Percentiles rank a stretch among this genome's conserved stretches.
Evolutionary conservation across 768 basidiomycete genomes (phyloP).

Genomic region (Tricholoma terreum): DNA sequence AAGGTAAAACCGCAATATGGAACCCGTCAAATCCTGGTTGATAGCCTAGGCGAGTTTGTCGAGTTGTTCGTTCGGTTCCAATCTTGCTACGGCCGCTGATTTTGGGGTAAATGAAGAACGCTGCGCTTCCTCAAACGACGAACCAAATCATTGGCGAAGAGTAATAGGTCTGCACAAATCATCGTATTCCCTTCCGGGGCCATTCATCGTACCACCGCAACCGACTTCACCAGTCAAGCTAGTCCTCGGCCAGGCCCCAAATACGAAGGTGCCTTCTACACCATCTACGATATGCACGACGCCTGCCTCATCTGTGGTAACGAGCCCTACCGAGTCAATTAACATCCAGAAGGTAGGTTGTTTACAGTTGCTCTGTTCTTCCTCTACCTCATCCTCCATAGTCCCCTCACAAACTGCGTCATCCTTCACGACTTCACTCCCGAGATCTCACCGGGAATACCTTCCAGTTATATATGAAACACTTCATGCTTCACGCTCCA

Average conservation of each 20-base stretch:
- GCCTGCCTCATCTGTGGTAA: constrained; percentile 15
- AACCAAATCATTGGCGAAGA: constrained; percentile 52
- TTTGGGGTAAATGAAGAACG: constrained; percentile 27
- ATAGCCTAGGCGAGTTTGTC: constrained; percentile 47
- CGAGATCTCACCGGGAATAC: constrained; percentile 68
- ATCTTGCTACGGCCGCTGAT: neutral
- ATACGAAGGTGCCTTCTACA: constrained; percentile 14
- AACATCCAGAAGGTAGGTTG: constrained; percentile 2
- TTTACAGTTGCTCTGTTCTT: neutral
- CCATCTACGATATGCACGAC: constrained; percentile 19
- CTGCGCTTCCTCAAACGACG: constrained; percentile 53
- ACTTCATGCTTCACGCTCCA: constrained; percentile 68
- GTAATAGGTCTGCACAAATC: constrained; percentile 53
- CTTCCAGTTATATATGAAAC: constrained; percentile 73
- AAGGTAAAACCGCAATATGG: constrained; percentile 39
- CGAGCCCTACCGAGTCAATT: constrained; percentile 27
- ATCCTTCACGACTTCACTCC: constrained; percentile 67
- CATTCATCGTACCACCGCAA: constrained; percentile 47
- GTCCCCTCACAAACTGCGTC: constrained; percentile 54
- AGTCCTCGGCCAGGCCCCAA: neutral
- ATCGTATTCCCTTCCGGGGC: constrained; percentile 44
- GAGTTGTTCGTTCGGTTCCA: neutral
- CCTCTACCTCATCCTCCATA: constrained; percentile 9
- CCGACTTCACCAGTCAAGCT: constrained; percentile 10
- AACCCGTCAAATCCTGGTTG: constrained; percentile 44